Conservation (phyloP, 805 yeast genomes). For the Clavispora fructus region DNA sequence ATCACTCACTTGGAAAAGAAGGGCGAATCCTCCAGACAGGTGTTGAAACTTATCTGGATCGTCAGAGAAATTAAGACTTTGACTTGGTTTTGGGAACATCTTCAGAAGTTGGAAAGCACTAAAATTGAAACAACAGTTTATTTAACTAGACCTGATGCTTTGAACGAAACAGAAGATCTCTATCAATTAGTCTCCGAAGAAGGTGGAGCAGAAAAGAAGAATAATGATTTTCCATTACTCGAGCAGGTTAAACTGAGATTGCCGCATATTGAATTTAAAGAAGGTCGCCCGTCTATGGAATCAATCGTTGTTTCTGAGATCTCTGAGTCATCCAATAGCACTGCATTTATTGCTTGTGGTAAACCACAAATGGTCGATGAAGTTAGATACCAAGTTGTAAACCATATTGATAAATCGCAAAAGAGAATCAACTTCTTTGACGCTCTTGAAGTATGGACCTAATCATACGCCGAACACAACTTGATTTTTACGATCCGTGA, state of each 20-base stretch:
- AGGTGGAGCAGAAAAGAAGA: conserved; percentile 8
- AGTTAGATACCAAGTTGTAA: conserved; percentile 4
- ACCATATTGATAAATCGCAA: conserved; percentile 5
- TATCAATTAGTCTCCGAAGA: conserved; percentile 2
- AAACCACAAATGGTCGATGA: conserved; percentile 11
- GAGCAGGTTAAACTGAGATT: conserved; percentile 1
- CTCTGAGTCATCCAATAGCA: conserved; percentile 3
- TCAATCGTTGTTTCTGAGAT: conserved; percentile 3
- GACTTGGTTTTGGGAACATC: conserved; percentile 21
- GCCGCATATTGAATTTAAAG: conserved; percentile 5
- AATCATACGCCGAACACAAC: neutral
- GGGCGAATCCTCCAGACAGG: conserved; percentile 11
- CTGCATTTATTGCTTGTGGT: conserved; percentile 10
- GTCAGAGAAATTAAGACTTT: conserved; percentile 18
- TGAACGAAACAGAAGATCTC: conserved; percentile 2
- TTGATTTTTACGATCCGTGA: neutral
- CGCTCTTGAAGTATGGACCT: conserved; percentile 18
- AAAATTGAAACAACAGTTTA: conserved; percentile 29
- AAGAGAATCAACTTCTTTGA: conserved; percentile 12
- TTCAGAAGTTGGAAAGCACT: conserved; percentile 14
- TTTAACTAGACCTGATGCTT: conserved; percentile 30
- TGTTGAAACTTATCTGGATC: conserved; percentile 24
- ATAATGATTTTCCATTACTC: conserved; percentile 4
- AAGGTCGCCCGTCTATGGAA: conserved; percentile 9
- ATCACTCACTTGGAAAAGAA: conserved; percentile 23